Evolutionary conservation across 495 filamentous ascomycete genomes (phyloP).

Genomic region (Daldinia concentrica): DNA sequence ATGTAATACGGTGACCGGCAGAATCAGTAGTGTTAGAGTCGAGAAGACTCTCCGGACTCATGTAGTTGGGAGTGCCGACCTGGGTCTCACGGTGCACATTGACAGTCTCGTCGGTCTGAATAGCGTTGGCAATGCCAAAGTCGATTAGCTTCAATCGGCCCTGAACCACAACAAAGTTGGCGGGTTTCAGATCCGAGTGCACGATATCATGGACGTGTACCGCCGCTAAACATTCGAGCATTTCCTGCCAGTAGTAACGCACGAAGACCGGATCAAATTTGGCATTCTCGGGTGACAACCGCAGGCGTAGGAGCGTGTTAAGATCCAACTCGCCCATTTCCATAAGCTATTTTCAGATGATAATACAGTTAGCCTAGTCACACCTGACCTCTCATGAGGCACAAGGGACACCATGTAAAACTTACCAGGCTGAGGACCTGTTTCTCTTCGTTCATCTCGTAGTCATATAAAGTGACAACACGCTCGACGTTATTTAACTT

Average conservation of each 20-base stretch:
- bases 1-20: conserved; percentile 52
- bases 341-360: conserved; percentile 73
- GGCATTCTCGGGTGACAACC: conserved; percentile 76
- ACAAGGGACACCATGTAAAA: conserved; percentile 19
- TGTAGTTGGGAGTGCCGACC: conserved; percentile 97
- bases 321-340: conserved; percentile 97
- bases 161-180: conserved; percentile 90
- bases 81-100: conserved; percentile 97
- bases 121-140: conserved; percentile 97
- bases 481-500: conserved; percentile 84
- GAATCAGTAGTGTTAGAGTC: conserved; percentile 77
- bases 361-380: conserved; percentile 16
- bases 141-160: conserved; percentile 88
- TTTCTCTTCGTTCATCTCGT: conserved; percentile 89
- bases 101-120: conserved; percentile 90
- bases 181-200: conserved; percentile 95
- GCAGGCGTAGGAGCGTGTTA: conserved; percentile 78
- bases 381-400: background rate
- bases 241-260: conserved; percentile 98
- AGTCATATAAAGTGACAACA: conserved; percentile 90
- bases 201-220: conserved; percentile 92
- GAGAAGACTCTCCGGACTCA: conserved; percentile 92
- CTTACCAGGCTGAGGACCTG: conserved; percentile 82
- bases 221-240: conserved; percentile 92
- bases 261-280: conserved; percentile 87